A percentile compares a stretch with the other conserved stretches of the same genome.
Evolutionary conservation across 140 eudicot species (phyloP).

Genomic region (Stevia rebaudiana): DNA sequence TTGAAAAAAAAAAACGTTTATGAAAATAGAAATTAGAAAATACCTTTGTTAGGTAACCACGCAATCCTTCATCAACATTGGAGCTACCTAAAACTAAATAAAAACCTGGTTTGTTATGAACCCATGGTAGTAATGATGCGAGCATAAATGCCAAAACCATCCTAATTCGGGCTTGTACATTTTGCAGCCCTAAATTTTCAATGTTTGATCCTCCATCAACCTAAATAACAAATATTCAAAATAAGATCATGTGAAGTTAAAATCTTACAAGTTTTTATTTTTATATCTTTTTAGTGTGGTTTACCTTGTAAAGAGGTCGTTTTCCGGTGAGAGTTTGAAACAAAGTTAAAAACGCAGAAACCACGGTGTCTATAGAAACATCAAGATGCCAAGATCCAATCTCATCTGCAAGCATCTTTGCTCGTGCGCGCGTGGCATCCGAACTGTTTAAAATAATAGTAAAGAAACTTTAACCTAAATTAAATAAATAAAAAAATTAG

Average conservation of each 20-base stretch:
- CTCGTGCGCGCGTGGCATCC: slow-evolving; percentile 69
- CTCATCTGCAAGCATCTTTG: slow-evolving; percentile 81
- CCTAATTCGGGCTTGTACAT: slow-evolving; percentile 94
- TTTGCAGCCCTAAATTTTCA: slow-evolving; percentile 91
- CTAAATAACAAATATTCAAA: slow-evolving; percentile 30
- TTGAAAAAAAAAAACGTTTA: no score
- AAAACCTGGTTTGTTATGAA: slow-evolving; percentile 88
- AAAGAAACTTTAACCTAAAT: no score
- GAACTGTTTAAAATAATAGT: slow-evolving; percentile 47
- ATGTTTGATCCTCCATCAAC: slow-evolving; percentile 89
- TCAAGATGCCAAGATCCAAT: slow-evolving; percentile 97
- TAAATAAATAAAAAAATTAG: no score
- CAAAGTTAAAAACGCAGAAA: slow-evolving; percentile 68
- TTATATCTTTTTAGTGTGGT: neutral
- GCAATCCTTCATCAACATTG: slow-evolving; percentile 93
- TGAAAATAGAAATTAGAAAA: no score
- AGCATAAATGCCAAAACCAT: slow-evolving; percentile 96
- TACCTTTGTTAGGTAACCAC: slow-evolving; percentile 96
- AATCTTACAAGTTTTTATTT: no score
- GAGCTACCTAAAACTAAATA: slow-evolving; percentile 96
- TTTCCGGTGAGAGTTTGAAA: slow-evolving; percentile 67
- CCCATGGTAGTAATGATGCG: slow-evolving; percentile 96
- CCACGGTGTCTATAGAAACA: slow-evolving; percentile 70
- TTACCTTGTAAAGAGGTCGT: slow-evolving; percentile 33
- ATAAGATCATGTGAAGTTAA: neutral